phyloP scores from a whole-genome alignment of 768 basidiomycete species.

The Rhodotorula kratochvilovae region DNA sequence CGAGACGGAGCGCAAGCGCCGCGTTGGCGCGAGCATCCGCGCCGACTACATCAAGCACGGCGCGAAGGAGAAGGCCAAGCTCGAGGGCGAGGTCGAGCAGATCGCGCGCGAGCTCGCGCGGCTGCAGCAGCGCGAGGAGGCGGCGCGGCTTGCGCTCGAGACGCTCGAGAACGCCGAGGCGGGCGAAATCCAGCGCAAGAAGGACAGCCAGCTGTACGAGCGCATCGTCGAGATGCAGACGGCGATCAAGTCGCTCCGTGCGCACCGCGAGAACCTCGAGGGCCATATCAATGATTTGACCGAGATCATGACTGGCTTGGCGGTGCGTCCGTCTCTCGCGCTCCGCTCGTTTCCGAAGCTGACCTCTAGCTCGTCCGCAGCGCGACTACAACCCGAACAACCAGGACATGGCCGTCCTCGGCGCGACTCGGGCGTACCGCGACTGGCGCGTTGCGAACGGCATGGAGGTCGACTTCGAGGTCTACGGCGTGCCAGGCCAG shows the following conservation, averaged over 20 bases:
- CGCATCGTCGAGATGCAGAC: slow-evolving; percentile 67
- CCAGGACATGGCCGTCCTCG: slow-evolving; percentile 97
- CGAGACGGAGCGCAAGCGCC: slow-evolving; percentile 70
- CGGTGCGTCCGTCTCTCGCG: not conserved
- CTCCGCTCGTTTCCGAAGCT: not conserved
- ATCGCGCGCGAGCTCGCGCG: slow-evolving; percentile 56
- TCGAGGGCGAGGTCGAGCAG: slow-evolving; percentile 62
- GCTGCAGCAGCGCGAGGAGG: slow-evolving; percentile 49
- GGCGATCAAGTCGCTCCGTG: slow-evolving; percentile 71
- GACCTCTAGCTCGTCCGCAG: slow-evolving; percentile 45
- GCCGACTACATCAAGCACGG: slow-evolving; percentile 81
- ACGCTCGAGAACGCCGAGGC: slow-evolving; percentile 71
- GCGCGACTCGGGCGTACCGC: slow-evolving; percentile 92
- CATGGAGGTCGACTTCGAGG: slow-evolving; percentile 47
- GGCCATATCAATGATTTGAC: slow-evolving; percentile 72
- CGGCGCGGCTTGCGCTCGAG: slow-evolving; percentile 73
- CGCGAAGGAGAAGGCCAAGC: slow-evolving; percentile 76
- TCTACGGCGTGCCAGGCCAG: slow-evolving; percentile 31
- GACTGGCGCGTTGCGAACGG: slow-evolving; percentile 52
- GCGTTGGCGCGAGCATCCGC: slow-evolving; percentile 90
- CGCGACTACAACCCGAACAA: slow-evolving; percentile 95
- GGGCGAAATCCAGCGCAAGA: slow-evolving; percentile 75
- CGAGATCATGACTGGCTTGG: slow-evolving; percentile 71
- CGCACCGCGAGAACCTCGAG: slow-evolving; percentile 65
- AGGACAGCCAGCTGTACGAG: slow-evolving; percentile 71